Conservation (phyloP, 176 grass and related monocot genomes). For the Carex kokanica region DNA sequence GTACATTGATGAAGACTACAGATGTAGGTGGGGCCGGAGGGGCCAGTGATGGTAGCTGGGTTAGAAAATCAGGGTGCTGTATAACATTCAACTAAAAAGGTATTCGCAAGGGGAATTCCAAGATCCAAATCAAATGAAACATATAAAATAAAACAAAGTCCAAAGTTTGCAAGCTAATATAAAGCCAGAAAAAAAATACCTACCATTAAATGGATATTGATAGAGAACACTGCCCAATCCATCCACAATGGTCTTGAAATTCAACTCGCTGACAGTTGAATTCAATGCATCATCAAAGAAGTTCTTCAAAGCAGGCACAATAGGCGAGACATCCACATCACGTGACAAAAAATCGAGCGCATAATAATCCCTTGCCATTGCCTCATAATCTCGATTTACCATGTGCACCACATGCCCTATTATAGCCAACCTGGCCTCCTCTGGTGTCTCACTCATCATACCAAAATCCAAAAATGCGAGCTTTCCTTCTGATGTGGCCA, state of each 20-base stretch:
- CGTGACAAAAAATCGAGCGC: slow-evolving; percentile 74
- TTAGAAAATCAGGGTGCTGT: neutral
- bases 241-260: slow-evolving; percentile 96
- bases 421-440: slow-evolving; percentile 86
- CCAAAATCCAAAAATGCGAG: slow-evolving; percentile 98
- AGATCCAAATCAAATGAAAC: neutral
- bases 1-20: neutral
- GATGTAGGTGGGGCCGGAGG: neutral
- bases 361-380: slow-evolving; percentile 97
- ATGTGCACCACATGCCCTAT: slow-evolving; percentile 94
- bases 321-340: slow-evolving; percentile 86
- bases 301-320: slow-evolving; percentile 74
- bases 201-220: slow-evolving; percentile 91
- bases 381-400: slow-evolving; percentile 97
- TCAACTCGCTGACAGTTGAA: slow-evolving; percentile 95
- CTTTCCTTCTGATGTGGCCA: slow-evolving; percentile 87
- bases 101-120: neutral
- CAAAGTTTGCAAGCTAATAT: neutral
- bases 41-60: neutral
- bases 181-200: slow-evolving; percentile 12
- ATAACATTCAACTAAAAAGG: neutral
- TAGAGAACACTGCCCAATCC: slow-evolving; percentile 88
- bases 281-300: slow-evolving; percentile 95
- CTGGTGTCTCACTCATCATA: slow-evolving; percentile 99
- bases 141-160: neutral